Base-by-base conservation (phyloP, 2,329 filamentous ascomycete genomes). In the Colletotrichum graminicola region DNA sequence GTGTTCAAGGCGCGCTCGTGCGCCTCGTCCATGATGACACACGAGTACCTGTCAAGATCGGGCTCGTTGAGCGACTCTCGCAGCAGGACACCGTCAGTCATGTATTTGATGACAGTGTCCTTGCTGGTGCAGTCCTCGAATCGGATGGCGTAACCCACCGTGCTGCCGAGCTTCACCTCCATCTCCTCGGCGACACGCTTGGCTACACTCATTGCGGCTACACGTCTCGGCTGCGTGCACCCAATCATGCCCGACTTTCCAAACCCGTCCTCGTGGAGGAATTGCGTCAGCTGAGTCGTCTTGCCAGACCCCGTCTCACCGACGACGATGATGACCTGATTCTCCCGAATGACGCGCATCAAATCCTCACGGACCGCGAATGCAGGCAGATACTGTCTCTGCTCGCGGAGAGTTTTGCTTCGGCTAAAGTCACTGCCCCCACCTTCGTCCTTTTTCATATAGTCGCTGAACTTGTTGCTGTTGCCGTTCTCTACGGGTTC, bases 21-120 rank as follows among this genome's bases (percentile, higher is more conserved):
- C 5, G 96, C 97, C 84, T 99, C 96, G 79, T 99, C 96, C 96
- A 99, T 99, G 81, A 99, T 99, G 77, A 99, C 94, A 79, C 95
- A 98, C 18, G 95, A 97, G 80, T 99, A 99, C 74, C 94, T 93
- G 80, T 98, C 96, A 56, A 99, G 86, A 79, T 99, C 95, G 8
- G 92, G 90, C 80, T 98, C 95, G 71, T 94, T 95, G 14, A 99
- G 86, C 7, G 94, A 98, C 78, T 99, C 97, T 83, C 96, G 90
- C 41, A 99, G 88, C 55, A 99, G 84, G 29, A 99, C 94, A 84
- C 96, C 96, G 78, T 99, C 97, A 0, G 96, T 99, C 95, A 99
- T 98, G 81, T 99, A 99, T 82, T 99, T 99, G 84, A 99, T 98
- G 71, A 92, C 87, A 0, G 96, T 99, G 69, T 98, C 93, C 75